Evolutionary conservation across 83 land plant genomes (phyloP).

Genomic region (Picea abies): DNA sequence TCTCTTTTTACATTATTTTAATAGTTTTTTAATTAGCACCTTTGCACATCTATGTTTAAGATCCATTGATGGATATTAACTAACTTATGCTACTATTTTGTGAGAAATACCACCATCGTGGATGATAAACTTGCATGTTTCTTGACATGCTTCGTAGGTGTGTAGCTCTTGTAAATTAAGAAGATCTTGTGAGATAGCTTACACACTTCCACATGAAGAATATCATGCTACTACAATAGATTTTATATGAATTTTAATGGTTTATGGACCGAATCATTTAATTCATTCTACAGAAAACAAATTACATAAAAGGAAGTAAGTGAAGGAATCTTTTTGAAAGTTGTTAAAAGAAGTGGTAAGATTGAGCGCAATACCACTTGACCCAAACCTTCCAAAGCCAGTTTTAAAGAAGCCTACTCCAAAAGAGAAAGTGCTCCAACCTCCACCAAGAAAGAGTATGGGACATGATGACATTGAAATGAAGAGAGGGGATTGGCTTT

Average conservation of each 20-base stretch:
- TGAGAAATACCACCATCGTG: too few species aligned
- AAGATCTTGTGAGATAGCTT: background rate
- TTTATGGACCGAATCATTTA: slow-evolving; percentile 63
- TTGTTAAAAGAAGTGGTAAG: slow-evolving; percentile 66
- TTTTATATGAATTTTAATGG: slow-evolving; percentile 50
- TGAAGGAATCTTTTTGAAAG: slow-evolving; percentile 53
- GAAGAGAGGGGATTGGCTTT: too few species aligned
- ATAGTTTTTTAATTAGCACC: too few species aligned
- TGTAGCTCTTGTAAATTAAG: slow-evolving; percentile 68
- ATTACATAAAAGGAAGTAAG: slow-evolving; percentile 33
- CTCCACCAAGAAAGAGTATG: too few species aligned
- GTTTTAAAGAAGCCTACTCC: slow-evolving; percentile 37
- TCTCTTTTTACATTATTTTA: too few species aligned
- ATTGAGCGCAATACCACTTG: slow-evolving; percentile 65
- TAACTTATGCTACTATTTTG: too few species aligned
- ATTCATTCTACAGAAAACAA: slow-evolving; percentile 47
- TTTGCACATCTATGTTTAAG: too few species aligned
- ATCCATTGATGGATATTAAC: too few species aligned
- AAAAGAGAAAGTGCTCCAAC: background rate
- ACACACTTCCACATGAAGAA: slow-evolving; percentile 51
- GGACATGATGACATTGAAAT: too few species aligned
- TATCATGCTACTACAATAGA: slow-evolving; percentile 60
- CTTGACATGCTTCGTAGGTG: slow-evolving; percentile 34
- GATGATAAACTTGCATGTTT: background rate
- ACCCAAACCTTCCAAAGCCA: slow-evolving; percentile 70